Evolutionary conservation across 2,329 filamentous ascomycete genomes (phyloP), one percentile per base, ranked within the genome.

Genomic region (Cadophora gregata): DNA sequence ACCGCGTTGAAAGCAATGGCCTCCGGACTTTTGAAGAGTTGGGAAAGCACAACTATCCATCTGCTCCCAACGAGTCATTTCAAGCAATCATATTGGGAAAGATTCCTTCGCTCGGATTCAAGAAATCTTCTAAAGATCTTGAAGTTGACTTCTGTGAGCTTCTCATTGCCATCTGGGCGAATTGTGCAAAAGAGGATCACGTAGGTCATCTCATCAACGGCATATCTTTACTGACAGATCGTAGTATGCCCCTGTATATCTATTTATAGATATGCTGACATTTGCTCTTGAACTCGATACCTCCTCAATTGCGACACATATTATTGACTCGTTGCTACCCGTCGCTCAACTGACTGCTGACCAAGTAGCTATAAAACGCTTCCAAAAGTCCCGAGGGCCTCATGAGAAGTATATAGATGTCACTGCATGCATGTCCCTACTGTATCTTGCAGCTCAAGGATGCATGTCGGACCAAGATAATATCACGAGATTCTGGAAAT

Each of bases 11-110:
- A 60, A 82, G 82, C 55, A 82, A 83, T 19, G 83, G 86, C 50
- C 84, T 88, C 2, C 83, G 89, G 19, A 89, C 88, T 0, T 85
- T 95, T 55, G 91, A 95, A 72, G 82, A 85, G 1, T 80, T 95
- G 19, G 84, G 88, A 8, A 86, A 85, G 56, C 87, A 88, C 76
- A 77, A 81, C 4, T 88, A 93, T 62, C 88, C 90, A 1, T 91
- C 90, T 0, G 81, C 86, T n/a, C 84, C 85, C 1, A 77, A 79
- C 0, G 84, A 84, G 55, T 89, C 88, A 0, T 81, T 94, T 7
- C 87, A 90, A 0, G 87, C 90, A 3, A 81, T 89, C 25, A 85
- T 94, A 33, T 85, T 92, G 62, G 87, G 91, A 69, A 85, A 85
- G 53, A 78, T 95, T n/a, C 86, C 89, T 0, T 76, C 82, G 6